Base-by-base conservation (phyloP, 768 basidiomycete species). In the Phlegmacium glaucopus region DNA sequence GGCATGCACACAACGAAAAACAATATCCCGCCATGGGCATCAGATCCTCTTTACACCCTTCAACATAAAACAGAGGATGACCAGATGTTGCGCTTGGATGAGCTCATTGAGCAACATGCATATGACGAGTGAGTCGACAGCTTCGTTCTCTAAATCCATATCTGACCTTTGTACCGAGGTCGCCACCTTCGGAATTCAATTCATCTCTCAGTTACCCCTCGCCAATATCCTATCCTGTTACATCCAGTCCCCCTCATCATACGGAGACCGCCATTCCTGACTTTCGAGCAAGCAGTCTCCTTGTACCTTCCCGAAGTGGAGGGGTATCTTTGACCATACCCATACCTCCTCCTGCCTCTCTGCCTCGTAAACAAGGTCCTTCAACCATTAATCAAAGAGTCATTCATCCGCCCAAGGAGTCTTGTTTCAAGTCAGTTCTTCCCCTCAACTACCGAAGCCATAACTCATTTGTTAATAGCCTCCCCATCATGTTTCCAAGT, bases 401-500 rank as follows among this genome's bases (percentile, higher is more conserved):
- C n/a, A 77, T 87, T 12, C 75, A 72, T 64, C 88, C 87, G 18
- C 72, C 85, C 2, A 85, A 80, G 61, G 88, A 88, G 48, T 77
- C 83, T 3, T 90, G 88, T 57, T 80, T 79, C 67, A 87, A 85
- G 88, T 90, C 49, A 37, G 82, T 73, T 40, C 45, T 27, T 44
- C 34, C 25, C 42, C 45, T 36, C 15, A 34, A 22, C 15, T 36
- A 18, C 48, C 47, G 42, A 26, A 39, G 12, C 38, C 38, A 44
- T 44, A 34, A 48, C 60, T 56, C 17, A 61, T 42, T 28, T 22
- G 26, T 49, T 26, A 40, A 44, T 35, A 92, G 90, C 58, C 77
- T 93, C 47, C 78, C 88, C 18, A 87, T 95, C 48, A 74, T 90
- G 62, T 82, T 91, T 36, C 88, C 90, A 16, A 90, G 83, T 58